These are phyloP conservation scores for Glutinoglossum americanum DNA, from an alignment of 495 filamentous ascomycete genomes.

Conservation along the genomic window DNA sequence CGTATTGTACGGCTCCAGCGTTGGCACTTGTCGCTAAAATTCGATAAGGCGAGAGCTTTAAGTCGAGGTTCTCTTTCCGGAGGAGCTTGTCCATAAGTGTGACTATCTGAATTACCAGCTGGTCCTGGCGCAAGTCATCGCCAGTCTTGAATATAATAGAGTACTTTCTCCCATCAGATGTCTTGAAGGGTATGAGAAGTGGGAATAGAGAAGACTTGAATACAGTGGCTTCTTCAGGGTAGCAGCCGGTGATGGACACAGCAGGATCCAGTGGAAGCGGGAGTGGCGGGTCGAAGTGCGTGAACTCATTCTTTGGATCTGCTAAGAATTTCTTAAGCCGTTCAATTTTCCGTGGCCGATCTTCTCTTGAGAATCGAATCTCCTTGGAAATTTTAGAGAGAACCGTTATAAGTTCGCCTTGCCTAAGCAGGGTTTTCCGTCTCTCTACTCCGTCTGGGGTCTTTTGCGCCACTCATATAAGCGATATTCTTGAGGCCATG, in stretches of 20 bases:
- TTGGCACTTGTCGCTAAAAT: conserved; percentile 81
- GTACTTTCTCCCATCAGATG: conserved; percentile 51
- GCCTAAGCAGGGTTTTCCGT: conserved; percentile 54
- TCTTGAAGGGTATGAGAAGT: conserved; percentile 79
- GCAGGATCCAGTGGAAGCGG: conserved; percentile 79
- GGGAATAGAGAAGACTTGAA: conserved; percentile 91
- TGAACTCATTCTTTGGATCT: conserved; percentile 75
- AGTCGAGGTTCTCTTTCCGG: conserved; percentile 88
- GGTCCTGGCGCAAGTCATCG: conserved; percentile 91
- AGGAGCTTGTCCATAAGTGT: conserved; percentile 93
- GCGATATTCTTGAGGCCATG: background rate
- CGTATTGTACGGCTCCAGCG: conserved; percentile 81
- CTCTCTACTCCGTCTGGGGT: conserved; percentile 41
- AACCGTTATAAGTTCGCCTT: conserved; percentile 75
- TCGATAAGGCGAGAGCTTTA: conserved; percentile 87
- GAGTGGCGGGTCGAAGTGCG: conserved; percentile 63
- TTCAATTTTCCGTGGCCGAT: conserved; percentile 57
- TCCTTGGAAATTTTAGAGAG: conserved; percentile 81
- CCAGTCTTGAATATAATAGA: conserved; percentile 93
- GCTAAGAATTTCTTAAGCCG: conserved; percentile 59
- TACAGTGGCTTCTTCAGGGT: conserved; percentile 68
- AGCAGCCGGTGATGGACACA: conserved; percentile 52
- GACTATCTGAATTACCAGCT: conserved; percentile 95
- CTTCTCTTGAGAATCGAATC: conserved; percentile 60
- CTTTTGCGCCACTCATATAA: conserved; percentile 12